Conservation (phyloP, 495 filamentous ascomycete species). For the Baudoinia panamericana region DNA sequence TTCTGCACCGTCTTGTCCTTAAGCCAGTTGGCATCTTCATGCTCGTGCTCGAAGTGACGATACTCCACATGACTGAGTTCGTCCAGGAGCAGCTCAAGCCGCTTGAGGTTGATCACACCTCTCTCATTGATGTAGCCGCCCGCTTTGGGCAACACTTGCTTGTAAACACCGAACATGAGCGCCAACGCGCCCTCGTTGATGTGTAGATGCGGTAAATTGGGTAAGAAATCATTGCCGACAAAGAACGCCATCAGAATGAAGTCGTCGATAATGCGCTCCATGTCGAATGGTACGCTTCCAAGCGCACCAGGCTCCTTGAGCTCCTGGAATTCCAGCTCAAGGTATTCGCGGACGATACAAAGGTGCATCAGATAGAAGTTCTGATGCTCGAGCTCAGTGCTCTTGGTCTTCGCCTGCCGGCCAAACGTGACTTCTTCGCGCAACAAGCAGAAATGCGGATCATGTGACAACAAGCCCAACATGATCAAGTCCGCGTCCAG, state of each 20-base stretch:
- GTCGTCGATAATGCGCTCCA: slow-evolving; percentile 96
- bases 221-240: slow-evolving; percentile 97
- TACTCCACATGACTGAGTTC: slow-evolving; percentile 76
- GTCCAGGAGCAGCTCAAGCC: slow-evolving; percentile 65
- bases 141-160: slow-evolving; percentile 70
- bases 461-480: slow-evolving; percentile 90
- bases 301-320: slow-evolving; percentile 64
- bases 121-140: slow-evolving; percentile 95
- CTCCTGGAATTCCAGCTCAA: slow-evolving; percentile 94
- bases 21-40: slow-evolving; percentile 81
- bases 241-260: slow-evolving; percentile 99
- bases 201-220: slow-evolving; percentile 88
- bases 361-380: slow-evolving; percentile 98
- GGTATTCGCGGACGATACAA: slow-evolving; percentile 91
- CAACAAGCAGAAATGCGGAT: slow-evolving; percentile 94
- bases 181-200: slow-evolving; percentile 97
- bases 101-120: slow-evolving; percentile 74
- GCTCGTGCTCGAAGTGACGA: slow-evolving; percentile 80
- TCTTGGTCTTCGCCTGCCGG: slow-evolving; percentile 66
- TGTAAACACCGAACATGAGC: slow-evolving; percentile 96
- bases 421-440: slow-evolving; percentile 98
- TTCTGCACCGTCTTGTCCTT: slow-evolving; percentile 62
- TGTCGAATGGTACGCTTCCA: slow-evolving; percentile 59
- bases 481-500: slow-evolving; percentile 98
- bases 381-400: slow-evolving; percentile 94